Conservation (phyloP, 352 stramenopile species). For the Pythium utonaiense region DNA sequence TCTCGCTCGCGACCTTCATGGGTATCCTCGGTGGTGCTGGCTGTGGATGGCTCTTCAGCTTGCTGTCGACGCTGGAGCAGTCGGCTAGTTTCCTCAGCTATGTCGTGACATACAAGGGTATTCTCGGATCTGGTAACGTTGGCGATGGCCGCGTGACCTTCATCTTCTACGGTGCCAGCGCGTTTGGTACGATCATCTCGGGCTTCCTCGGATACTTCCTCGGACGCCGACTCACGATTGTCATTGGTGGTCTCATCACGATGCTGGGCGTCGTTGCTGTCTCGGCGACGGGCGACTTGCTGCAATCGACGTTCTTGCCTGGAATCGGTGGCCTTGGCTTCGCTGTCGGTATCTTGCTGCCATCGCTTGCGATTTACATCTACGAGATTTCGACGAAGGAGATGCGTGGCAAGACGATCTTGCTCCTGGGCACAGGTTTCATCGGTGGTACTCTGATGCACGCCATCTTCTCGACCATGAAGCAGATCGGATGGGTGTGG, state of each 20-base stretch:
- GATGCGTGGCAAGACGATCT: slow-evolving; percentile 66
- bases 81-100: slow-evolving; percentile 70
- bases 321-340: slow-evolving; percentile 57
- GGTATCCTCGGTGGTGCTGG: slow-evolving; percentile 62
- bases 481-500: slow-evolving; percentile 75
- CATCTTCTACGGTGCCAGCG: slow-evolving; percentile 44
- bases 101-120: slow-evolving; percentile 50
- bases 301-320: slow-evolving; percentile 44
- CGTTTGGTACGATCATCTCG: slow-evolving; percentile 50
- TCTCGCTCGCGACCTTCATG: slow-evolving; percentile 78
- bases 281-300: slow-evolving; percentile 47
- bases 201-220: slow-evolving; percentile 57
- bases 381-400: slow-evolving; percentile 80
- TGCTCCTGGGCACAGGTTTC: slow-evolving; percentile 63
- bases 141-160: slow-evolving; percentile 59
- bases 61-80: slow-evolving; percentile 61
- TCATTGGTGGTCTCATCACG: slow-evolving; percentile 57
- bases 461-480: slow-evolving; percentile 47
- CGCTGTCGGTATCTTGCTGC: slow-evolving; percentile 61
- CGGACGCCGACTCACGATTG: slow-evolving; percentile 56
- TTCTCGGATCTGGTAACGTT: slow-evolving; percentile 40
- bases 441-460: slow-evolving; percentile 54
- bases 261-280: slow-evolving; percentile 63
- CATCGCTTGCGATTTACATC: slow-evolving; percentile 69
- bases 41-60: slow-evolving; percentile 66